Base-by-base conservation (phyloP, 108 stramenopile genomes). In the Nitzschia sp. region DNA sequence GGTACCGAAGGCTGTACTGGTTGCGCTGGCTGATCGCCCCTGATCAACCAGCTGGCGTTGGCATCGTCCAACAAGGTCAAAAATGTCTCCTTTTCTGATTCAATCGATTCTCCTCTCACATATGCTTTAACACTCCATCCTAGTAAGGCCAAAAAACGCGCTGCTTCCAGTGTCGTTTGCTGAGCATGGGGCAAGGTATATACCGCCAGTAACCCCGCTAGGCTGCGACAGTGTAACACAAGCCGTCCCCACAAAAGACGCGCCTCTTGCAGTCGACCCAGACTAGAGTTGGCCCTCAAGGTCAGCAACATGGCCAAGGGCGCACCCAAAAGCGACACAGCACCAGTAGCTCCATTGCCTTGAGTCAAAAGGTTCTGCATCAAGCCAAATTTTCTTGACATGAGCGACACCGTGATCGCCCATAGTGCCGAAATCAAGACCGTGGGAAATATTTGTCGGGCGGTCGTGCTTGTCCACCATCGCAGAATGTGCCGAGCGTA, bases 301-400 rank as follows among this genome's bases (percentile, higher is more conserved):
- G 80, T 77, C 9, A 81, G 54, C 29, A 81, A 32, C 13, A 81
- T 47, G 11, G 71, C 75, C 9, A 81, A 31, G 15, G 80, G 80
- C n/a, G 80, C 71, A 15, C 33, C 32, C 17, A 80, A 42, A 9
- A 71, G 30, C 24, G 62, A 36, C 30, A 76, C 25, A 13, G 63
- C 70, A 2, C 53, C 46, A 45, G 75, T 24, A 23, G 69, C 46
- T 13, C 48, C 51, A n/a, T n/a, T n/a, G 19, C 35, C 38, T 2
- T 18, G 23, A 18, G 54, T 31, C 9, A 78, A 59, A 25, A 57
- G 42, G 8, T 21, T 60, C 23, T 25, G 25, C 29, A 45, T 18
- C 26, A 26, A 23, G 17, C 25, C 9, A 2, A 47, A 17, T 9
- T 6, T 21, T 32, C 28, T 18, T 11, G 46, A 38, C 29, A 64